phyloP scores from a whole-genome alignment of 192 early-diverging fungal species.

The Allomyces arbusculus region DNA sequence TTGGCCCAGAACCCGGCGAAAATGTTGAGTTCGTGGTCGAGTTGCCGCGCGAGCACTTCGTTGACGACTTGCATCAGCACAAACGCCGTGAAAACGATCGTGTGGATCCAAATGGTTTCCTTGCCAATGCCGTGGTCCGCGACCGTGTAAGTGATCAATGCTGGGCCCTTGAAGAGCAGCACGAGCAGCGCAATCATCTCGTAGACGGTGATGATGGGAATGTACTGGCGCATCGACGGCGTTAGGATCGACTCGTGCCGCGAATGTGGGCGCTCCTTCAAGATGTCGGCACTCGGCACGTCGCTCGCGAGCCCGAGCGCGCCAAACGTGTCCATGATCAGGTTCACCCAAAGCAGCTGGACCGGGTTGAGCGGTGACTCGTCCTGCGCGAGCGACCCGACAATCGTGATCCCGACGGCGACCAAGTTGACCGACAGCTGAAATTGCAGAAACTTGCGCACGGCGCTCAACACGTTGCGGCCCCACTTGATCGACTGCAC shows the following conservation, averaged over 20 bases:
- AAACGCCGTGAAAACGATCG: slow-evolving; percentile 31
- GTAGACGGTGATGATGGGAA: slow-evolving; percentile 21
- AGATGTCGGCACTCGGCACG: slow-evolving; percentile 32
- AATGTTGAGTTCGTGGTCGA: slow-evolving; percentile 32
- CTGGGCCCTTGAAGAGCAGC: slow-evolving; percentile 9
- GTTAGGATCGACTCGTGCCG: slow-evolving; percentile 21
- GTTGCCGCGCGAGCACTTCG: slow-evolving; percentile 24
- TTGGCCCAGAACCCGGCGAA: slow-evolving; percentile 25
- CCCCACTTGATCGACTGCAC: slow-evolving; percentile 36
- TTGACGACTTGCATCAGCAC: slow-evolving; percentile 31
- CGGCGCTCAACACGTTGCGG: slow-evolving; percentile 30
- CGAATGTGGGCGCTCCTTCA: slow-evolving; percentile 26
- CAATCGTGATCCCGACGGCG: slow-evolving; percentile 31
- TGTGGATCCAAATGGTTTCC: slow-evolving; percentile 10
- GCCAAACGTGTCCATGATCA: slow-evolving; percentile 23
- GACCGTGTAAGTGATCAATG: background rate
- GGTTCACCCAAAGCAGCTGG: slow-evolving; percentile 39
- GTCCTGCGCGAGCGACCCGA: slow-evolving; percentile 24
- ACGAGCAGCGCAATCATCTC: slow-evolving; percentile 22
- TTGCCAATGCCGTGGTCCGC: slow-evolving; percentile 2
- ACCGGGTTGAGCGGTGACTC: slow-evolving; percentile 27
- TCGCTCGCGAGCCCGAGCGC: slow-evolving; percentile 23
- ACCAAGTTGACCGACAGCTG: slow-evolving; percentile 35
- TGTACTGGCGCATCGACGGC: slow-evolving; percentile 24
- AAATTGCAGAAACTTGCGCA: slow-evolving; percentile 43